phyloP scores from a whole-genome alignment of 2,329 filamentous ascomycete genomes.

The Aspergillus hiratsukae region DNA sequence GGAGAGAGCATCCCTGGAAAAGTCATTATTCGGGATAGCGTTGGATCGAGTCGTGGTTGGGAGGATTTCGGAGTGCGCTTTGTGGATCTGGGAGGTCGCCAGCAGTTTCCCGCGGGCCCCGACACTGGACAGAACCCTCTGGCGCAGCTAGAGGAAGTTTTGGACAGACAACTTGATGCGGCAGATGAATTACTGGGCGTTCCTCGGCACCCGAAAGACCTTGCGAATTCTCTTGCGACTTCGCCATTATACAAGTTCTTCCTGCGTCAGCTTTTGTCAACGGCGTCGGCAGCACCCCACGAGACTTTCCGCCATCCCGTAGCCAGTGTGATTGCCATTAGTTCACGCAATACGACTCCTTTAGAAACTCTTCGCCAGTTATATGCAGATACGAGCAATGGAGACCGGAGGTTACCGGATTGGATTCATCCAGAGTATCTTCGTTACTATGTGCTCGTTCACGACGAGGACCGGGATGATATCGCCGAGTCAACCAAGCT shows the following conservation, averaged over 20 bases:
- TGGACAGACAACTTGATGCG: constrained; percentile 73
- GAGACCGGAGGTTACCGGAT: constrained; percentile 65
- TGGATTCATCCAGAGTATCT: constrained; percentile 93
- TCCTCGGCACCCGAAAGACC: constrained; percentile 27
- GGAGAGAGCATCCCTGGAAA: constrained; percentile 84
- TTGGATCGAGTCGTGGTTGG: constrained; percentile 73
- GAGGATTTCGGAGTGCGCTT: constrained; percentile 92
- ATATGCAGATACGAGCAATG: constrained; percentile 79
- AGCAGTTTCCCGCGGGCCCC: constrained; percentile 30
- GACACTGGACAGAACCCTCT: constrained; percentile 36
- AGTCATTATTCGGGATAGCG: constrained; percentile 84
- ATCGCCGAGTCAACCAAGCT: constrained; percentile 82
- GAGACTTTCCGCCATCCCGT: constrained; percentile 95
- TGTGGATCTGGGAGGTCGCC: constrained; percentile 56
- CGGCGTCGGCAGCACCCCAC: constrained; percentile 71
- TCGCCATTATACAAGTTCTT: constrained; percentile 85
- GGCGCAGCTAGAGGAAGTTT: constrained; percentile 70
- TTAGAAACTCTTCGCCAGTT: constrained; percentile 82
- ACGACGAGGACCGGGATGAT: constrained; percentile 93
- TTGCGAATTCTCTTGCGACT: constrained; percentile 39
- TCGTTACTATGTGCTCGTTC: constrained; percentile 91
- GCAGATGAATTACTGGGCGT: constrained; percentile 55
- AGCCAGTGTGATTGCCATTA: constrained; percentile 90
- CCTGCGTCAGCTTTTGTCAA: constrained; percentile 75
- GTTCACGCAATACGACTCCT: constrained; percentile 75